A percentile compares a stretch with the other conserved stretches of the same genome.
Conservation (phyloP, 2,329 filamentous ascomycete genomes). For the Juglanconis oblonga region DNA sequence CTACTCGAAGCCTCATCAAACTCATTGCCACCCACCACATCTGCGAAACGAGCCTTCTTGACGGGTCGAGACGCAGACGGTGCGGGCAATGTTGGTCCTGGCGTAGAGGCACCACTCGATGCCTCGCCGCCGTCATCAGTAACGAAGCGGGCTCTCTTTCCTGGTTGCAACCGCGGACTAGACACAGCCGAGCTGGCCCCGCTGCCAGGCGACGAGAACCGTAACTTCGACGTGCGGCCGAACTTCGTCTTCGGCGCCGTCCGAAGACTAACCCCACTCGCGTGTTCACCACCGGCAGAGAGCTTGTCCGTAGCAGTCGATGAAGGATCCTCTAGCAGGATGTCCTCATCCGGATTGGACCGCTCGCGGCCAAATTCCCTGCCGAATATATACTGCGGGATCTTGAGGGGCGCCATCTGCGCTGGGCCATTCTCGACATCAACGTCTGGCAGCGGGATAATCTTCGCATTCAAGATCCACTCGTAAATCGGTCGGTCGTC, state of each 20-base stretch:
- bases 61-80: too few relatives aligned
- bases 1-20: too few relatives aligned
- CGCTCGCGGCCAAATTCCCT: slow-evolving; percentile 42
- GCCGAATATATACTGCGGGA: slow-evolving; percentile 50
- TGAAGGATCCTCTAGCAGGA: slow-evolving; percentile 30
- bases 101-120: background rate
- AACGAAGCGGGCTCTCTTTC: slow-evolving; percentile 6
- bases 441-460: slow-evolving; percentile 33
- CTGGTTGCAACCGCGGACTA: background rate
- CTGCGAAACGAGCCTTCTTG: too few relatives aligned
- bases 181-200: background rate
- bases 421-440: slow-evolving; percentile 30
- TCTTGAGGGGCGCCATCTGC: slow-evolving; percentile 47
- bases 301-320: background rate
- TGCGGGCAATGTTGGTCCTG: too few relatives aligned
- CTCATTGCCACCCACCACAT: too few relatives aligned
- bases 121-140: background rate
- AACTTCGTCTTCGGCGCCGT: background rate
- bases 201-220: background rate
- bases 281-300: background rate
- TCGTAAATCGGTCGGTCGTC: slow-evolving; percentile 55
- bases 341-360: slow-evolving; percentile 43
- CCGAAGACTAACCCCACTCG: background rate
- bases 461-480: slow-evolving; percentile 54
- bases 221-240: background rate